Conservation (phyloP, 2,329 filamentous ascomycete genomes). For the Lachnellula occidentalis region DNA sequence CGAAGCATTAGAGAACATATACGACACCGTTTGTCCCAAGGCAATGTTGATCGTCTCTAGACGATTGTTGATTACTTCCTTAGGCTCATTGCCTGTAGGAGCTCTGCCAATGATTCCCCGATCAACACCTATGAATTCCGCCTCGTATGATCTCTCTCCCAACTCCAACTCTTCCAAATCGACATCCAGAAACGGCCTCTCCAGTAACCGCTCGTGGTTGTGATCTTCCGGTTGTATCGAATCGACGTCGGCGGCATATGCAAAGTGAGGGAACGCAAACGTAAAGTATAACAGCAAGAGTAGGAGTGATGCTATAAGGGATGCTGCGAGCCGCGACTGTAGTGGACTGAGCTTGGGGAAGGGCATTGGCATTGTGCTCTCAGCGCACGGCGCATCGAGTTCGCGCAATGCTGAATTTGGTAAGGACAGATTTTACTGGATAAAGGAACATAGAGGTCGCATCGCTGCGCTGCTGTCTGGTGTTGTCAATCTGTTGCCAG, state of each 20-base stretch:
- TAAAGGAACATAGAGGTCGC: constrained; percentile 2
- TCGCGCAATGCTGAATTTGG: background rate
- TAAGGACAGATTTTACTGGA: background rate
- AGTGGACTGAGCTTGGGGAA: constrained; percentile 54
- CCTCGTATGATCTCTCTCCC: constrained; percentile 44
- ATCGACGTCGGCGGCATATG: constrained; percentile 54
- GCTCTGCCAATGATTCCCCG: constrained; percentile 58
- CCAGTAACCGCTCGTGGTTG: constrained; percentile 41
- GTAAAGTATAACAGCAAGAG: constrained; percentile 56
- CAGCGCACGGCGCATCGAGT: constrained; percentile 15
- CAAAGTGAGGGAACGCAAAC: constrained; percentile 53
- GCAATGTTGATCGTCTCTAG: constrained; percentile 54
- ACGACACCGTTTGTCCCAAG: constrained; percentile 57
- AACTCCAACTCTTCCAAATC: constrained; percentile 30
- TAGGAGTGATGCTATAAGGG: constrained; percentile 54
- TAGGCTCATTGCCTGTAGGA: constrained; percentile 41
- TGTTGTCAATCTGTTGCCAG: background rate
- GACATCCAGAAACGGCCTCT: constrained; percentile 29
- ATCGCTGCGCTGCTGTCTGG: background rate
- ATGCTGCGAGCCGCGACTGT: constrained; percentile 67
- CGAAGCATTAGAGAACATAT: constrained; percentile 54
- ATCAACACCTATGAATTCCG: constrained; percentile 56
- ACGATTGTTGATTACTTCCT: constrained; percentile 58
- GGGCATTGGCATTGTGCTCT: constrained; percentile 31
- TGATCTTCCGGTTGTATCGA: constrained; percentile 40